A percentile compares a stretch with the other conserved stretches of the same genome.
Evolutionary conservation across 2,329 filamentous ascomycete species (phyloP).

Genomic region (Orbilia quercus): DNA sequence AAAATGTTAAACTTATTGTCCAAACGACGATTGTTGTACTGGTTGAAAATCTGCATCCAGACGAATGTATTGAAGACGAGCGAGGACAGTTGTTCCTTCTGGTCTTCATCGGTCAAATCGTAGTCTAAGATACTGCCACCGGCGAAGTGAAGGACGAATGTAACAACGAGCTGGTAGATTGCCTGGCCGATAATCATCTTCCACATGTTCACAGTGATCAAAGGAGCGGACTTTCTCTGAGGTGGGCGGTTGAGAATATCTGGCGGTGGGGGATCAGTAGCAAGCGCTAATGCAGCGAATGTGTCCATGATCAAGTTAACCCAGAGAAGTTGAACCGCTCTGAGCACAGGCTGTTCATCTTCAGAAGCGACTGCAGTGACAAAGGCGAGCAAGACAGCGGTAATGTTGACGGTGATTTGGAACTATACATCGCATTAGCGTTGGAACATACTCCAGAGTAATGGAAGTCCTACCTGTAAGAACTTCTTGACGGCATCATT

Average conservation of each 20-base stretch:
- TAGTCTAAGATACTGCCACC: conserved; percentile 70
- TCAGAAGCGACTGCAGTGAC: conserved; percentile 71
- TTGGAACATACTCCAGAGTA: not conserved
- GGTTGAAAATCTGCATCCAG: conserved; percentile 79
- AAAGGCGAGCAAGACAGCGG: conserved; percentile 74
- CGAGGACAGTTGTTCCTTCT: conserved; percentile 68
- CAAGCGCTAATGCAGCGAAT: conserved; percentile 73
- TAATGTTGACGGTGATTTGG: conserved; percentile 77
- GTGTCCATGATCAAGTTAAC: conserved; percentile 78
- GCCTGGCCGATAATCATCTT: conserved; percentile 74
- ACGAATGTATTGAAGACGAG: conserved; percentile 77
- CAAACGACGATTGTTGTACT: conserved; percentile 70
- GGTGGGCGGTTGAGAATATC: conserved; percentile 70
- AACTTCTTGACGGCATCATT: conserved; percentile 77
- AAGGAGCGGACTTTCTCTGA: conserved; percentile 65
- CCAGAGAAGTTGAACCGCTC: conserved; percentile 75
- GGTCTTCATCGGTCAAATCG: conserved; percentile 62
- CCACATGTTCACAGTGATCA: conserved; percentile 70
- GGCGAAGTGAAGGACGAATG: conserved; percentile 72
- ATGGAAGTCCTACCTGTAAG: conserved; percentile 65
- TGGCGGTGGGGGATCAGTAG: conserved; percentile 72
- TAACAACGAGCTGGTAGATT: conserved; percentile 71
- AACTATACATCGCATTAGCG: conserved; percentile 64
- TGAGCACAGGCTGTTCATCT: conserved; percentile 71
- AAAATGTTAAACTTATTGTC: conserved; percentile 74